These are phyloP conservation scores for Colletotrichum destructivum DNA, from an alignment of 2,329 filamentous ascomycete species.

Conservation along the genomic window DNA sequence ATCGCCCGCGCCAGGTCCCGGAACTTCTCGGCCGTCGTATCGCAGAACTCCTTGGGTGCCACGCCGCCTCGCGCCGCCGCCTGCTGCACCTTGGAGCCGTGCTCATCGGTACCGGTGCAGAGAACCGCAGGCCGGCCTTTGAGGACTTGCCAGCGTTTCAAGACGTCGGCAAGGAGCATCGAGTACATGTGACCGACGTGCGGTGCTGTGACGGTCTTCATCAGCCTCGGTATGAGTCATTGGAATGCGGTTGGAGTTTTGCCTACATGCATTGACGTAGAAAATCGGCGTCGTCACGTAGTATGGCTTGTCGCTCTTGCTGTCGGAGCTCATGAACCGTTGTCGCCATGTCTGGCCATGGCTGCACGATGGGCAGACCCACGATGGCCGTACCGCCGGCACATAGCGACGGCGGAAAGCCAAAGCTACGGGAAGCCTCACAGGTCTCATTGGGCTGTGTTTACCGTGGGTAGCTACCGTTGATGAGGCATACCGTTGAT, in stretches of 20 bases:
- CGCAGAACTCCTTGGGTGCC: slow-evolving; percentile 88
- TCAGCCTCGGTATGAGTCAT: slow-evolving; percentile 39
- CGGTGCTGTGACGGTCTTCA: slow-evolving; percentile 71
- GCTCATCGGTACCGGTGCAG: slow-evolving; percentile 95
- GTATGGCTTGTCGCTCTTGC: slow-evolving; percentile 77
- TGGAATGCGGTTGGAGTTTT: slow-evolving; percentile 10
- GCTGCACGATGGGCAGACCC: slow-evolving; percentile 51
- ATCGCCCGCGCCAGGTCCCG: slow-evolving; percentile 79
- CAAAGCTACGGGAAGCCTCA: slow-evolving; percentile 30
- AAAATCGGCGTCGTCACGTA: slow-evolving; percentile 98
- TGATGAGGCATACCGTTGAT: neutral
- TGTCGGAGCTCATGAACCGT: slow-evolving; percentile 48
- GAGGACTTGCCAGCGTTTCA: slow-evolving; percentile 92
- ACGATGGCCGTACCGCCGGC: slow-evolving; percentile 42
- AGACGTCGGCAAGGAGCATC: slow-evolving; percentile 89
- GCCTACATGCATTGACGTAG: slow-evolving; percentile 93
- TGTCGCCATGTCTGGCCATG: slow-evolving; percentile 43
- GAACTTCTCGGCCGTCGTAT: slow-evolving; percentile 86
- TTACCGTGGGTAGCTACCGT: neutral
- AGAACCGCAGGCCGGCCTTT: slow-evolving; percentile 80
- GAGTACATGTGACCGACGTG: slow-evolving; percentile 96
- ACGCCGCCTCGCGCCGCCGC: slow-evolving; percentile 81
- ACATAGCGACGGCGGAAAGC: slow-evolving; percentile 16
- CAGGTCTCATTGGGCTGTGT: slow-evolving; percentile 27
- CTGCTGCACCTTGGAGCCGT: slow-evolving; percentile 97